These are phyloP conservation scores for Smallanthus sonchifolius DNA, from an alignment of 129 eudicot genomes.

Conservation along the genomic window DNA sequence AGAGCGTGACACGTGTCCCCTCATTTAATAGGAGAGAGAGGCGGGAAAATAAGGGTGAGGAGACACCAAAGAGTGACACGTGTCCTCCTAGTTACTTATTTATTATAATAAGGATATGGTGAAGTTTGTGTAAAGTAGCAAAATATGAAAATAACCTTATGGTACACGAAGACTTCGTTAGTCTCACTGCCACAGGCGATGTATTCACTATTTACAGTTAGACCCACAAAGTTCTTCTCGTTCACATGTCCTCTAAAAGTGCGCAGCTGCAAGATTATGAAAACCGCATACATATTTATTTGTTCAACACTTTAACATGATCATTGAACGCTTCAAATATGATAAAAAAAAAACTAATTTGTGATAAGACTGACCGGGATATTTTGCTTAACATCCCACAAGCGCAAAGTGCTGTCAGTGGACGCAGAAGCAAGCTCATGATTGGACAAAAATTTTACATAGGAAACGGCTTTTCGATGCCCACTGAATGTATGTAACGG, in stretches of 20 bases:
- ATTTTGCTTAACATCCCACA: constrained; percentile 89
- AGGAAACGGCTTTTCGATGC: constrained; percentile 90
- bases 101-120: neutral
- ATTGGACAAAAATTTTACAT: constrained; percentile 80
- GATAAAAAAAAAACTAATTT: neutral
- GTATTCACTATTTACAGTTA: constrained; percentile 66
- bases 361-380: constrained; percentile 50
- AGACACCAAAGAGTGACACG: too few species aligned
- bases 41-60: too few species aligned
- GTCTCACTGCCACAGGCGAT: constrained; percentile 91
- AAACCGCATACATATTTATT: neutral
- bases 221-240: constrained; percentile 90
- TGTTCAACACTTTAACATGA: neutral
- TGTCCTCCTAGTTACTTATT: too few species aligned
- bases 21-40: too few species aligned
- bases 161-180: constrained; percentile 80
- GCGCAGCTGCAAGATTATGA: constrained; percentile 47
- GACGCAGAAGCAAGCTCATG: constrained; percentile 97
- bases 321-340: neutral
- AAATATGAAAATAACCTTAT: constrained; percentile 47
- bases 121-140: neutral
- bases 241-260: constrained; percentile 76
- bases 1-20: too few species aligned
- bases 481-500: constrained; percentile 76
- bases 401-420: constrained; percentile 89